Base-by-base conservation (phyloP, 345 rosid genomes). In the Brassica rapa region DNA sequence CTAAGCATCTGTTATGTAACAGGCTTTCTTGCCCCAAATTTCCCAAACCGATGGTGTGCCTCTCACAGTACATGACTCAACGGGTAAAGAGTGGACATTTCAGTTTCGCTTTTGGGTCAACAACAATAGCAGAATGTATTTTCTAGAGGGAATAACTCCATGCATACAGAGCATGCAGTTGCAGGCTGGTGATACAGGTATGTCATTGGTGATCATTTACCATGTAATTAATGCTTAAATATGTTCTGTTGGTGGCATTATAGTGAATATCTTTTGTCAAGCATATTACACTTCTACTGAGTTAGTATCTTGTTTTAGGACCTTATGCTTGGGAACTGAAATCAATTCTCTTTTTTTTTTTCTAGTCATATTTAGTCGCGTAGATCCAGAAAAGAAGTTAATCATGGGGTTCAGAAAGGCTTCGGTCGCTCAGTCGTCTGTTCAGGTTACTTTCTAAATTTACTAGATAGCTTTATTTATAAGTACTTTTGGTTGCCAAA, bases 181-280 rank as follows among this genome's bases (percentile, higher is more conserved):
- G 86, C 99, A 93, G 86, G 98, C 99, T 12, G 99, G 99, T 63
- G 99, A 95, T 82, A 89, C 85, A 82, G 92, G 99, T 95, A 89
- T 81, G 71, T 68, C 46, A 53, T 39, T 70, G 19, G 27, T 51
- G 12, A 35, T 71, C 53, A 30, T 80, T 65, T 75, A 57, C 43
- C 62, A 63, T 80, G 60, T 75, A 74, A 30, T 53, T 65, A 32
- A 49, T 41, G 62, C 63, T 70, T 43, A 70, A 29, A 10, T 41
- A 59, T 75, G 39, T 80, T 43, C 62, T 16, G 43, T 24, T 39
- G 69, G 37, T 35, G 21, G 33, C 80, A 62, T 69, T 75, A 69
- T 51, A 14, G 60, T 65, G 72, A 16, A 63, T 73, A 10, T 73
- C 57, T 46, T 73, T 78, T 68, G 14, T 56, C 21, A 43, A 60